Evolutionary conservation across 140 eudicot genomes (phyloP).

Genomic region (Stevia rebaudiana): DNA sequence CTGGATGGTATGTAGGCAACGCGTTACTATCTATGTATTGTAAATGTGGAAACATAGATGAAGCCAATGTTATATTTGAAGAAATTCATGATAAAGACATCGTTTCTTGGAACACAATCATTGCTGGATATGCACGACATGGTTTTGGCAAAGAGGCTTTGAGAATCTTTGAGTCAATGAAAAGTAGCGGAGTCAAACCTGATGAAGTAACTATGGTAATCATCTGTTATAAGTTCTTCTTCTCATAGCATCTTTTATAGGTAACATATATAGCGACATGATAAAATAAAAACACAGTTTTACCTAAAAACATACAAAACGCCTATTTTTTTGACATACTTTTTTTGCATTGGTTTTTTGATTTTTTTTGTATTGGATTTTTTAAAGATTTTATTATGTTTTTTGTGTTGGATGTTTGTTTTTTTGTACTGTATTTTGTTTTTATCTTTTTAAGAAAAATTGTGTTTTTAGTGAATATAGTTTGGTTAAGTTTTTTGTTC

Average conservation of each 20-base stretch:
- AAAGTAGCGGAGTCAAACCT: constrained; percentile 33
- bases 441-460: no score
- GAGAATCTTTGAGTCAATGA: constrained; percentile 48
- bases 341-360: no score
- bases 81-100: constrained; percentile 8
- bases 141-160: constrained; percentile 39
- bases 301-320: no score
- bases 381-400: no score
- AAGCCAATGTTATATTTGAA: constrained; percentile 31
- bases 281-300: no score
- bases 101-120: constrained; percentile 11
- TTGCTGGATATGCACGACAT: constrained; percentile 14
- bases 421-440: no score
- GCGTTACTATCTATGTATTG: constrained; percentile 67
- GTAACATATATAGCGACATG: no score
- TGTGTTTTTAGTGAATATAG: no score
- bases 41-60: constrained; percentile 36
- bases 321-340: no score
- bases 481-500: background rate
- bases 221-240: background rate
- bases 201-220: constrained; percentile 71
- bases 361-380: no score
- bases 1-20: constrained; percentile 67
- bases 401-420: no score
- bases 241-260: background rate